These are phyloP conservation scores for Clohesyomyces aquaticus DNA, from an alignment of 495 filamentous ascomycete species.

Conservation along the genomic window DNA sequence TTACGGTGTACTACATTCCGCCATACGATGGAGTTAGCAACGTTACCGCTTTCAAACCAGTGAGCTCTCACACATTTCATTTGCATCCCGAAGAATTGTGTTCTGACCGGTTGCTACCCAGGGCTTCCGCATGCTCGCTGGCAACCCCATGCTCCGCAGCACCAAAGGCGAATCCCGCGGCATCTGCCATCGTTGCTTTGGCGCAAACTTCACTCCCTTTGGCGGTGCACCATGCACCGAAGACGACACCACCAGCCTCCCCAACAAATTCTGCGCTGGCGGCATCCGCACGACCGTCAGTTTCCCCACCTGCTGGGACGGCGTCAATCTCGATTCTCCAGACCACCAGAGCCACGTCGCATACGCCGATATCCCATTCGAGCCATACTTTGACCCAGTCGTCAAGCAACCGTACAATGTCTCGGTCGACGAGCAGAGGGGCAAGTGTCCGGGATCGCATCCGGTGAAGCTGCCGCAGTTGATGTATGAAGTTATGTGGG, in stretches of 20 bases:
- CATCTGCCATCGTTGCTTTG: slow-evolving; percentile 55
- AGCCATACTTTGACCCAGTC: slow-evolving; percentile 28
- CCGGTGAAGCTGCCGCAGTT: slow-evolving; percentile 55
- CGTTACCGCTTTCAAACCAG: slow-evolving; percentile 36
- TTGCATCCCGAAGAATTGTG: no score
- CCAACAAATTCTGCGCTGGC: slow-evolving; percentile 48
- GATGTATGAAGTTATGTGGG: slow-evolving; percentile 58
- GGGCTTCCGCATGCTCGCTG: slow-evolving; percentile 39
- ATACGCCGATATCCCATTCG: slow-evolving; percentile 48
- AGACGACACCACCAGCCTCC: slow-evolving; percentile 52
- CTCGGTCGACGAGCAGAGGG: slow-evolving; percentile 38
- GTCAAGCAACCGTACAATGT: slow-evolving; percentile 18
- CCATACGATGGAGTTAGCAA: slow-evolving; percentile 36
- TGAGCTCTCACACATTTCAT: slow-evolving; percentile 1
- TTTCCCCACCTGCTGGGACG: slow-evolving; percentile 59
- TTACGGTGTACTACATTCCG: slow-evolving; percentile 39
- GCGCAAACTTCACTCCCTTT: slow-evolving; percentile 46
- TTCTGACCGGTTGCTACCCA: no score
- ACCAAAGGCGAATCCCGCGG: slow-evolving; percentile 23
- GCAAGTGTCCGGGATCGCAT: slow-evolving; percentile 53
- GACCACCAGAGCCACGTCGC: slow-evolving; percentile 56
- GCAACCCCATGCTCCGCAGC: slow-evolving; percentile 29
- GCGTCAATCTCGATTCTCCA: slow-evolving; percentile 56
- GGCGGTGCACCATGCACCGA: slow-evolving; percentile 58
- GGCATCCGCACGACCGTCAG: slow-evolving; percentile 55